Conservation (phyloP, 2,329 filamentous ascomycete species). For the Tolypocladium album region DNA sequence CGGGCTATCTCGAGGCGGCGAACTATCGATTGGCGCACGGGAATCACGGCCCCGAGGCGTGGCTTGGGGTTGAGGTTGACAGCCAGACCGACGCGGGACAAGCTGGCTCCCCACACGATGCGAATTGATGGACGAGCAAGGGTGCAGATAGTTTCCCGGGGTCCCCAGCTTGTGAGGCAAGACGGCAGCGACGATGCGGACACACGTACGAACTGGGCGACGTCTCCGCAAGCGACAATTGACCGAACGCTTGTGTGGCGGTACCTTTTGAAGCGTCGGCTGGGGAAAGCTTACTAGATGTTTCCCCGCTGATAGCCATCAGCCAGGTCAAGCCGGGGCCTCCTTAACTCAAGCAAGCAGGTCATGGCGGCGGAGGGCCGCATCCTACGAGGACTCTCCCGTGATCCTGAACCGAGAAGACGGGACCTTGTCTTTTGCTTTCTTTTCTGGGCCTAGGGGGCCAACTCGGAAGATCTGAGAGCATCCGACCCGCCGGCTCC, state of each 20-base stretch:
- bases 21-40: conserved; percentile 1
- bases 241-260: background rate
- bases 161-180: conserved; percentile 5
- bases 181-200: background rate
- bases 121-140: background rate
- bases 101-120: conserved; percentile 3
- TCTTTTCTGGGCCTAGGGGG: background rate
- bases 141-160: conserved; percentile 2
- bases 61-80: conserved; percentile 2
- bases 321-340: too few relatives aligned
- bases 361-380: background rate
- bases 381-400: background rate
- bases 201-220: background rate
- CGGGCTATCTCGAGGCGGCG: conserved; percentile 2
- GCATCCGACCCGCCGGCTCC: background rate
- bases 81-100: background rate
- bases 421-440: background rate
- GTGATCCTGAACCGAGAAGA: background rate
- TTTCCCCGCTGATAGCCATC: background rate
- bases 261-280: background rate
- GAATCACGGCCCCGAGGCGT: conserved; percentile 3
- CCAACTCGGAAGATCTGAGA: background rate
- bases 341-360: background rate
- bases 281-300: background rate
- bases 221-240: background rate